Percentiles rank a stretch among this genome's conserved stretches.
Conservation (phyloP, 768 basidiomycete species). For the Serpula lacrymans region DNA sequence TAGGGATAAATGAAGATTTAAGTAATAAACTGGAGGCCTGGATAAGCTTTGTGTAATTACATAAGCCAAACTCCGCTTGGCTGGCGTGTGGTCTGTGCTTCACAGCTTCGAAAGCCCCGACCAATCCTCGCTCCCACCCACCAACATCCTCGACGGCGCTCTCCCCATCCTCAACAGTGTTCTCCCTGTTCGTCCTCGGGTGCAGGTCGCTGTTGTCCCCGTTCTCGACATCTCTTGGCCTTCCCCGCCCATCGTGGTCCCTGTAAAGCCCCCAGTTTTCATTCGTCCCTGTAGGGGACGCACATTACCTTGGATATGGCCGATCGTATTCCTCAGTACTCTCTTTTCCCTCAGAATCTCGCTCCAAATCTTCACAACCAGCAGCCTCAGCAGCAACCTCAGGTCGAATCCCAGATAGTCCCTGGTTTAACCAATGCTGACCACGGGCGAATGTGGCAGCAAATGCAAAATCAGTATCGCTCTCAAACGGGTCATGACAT, state of each 20-base stretch:
- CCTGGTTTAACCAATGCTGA: conserved; percentile 47
- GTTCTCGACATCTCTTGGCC: conserved; percentile 19
- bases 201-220: conserved; percentile 14
- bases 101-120: conserved; percentile 40
- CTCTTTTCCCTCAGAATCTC: conserved; percentile 51
- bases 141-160: conserved; percentile 38
- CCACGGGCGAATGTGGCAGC: conserved; percentile 54
- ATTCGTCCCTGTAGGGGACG: conserved; percentile 21
- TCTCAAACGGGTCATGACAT: conserved; percentile 40
- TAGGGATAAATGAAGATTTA: conserved; percentile 4
- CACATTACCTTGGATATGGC: conserved; percentile 46
- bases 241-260: conserved; percentile 22
- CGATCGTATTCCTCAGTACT: conserved; percentile 55
- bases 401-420: conserved; percentile 35
- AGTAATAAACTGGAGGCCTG: too few relatives aligned
- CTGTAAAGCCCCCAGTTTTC: conserved; percentile 27
- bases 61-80: conserved; percentile 31
- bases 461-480: conserved; percentile 47
- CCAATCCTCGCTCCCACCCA: conserved; percentile 59
- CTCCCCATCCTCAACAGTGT: conserved; percentile 21
- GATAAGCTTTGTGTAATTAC: too few relatives aligned
- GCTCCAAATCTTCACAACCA: conserved; percentile 38
- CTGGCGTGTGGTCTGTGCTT: conserved; percentile 34
- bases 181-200: conserved; percentile 3
- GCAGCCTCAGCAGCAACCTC: conserved; percentile 43